These are phyloP conservation scores for Penicillium diatomitis DNA, from an alignment of 495 filamentous ascomycete species.

Conservation along the genomic window DNA sequence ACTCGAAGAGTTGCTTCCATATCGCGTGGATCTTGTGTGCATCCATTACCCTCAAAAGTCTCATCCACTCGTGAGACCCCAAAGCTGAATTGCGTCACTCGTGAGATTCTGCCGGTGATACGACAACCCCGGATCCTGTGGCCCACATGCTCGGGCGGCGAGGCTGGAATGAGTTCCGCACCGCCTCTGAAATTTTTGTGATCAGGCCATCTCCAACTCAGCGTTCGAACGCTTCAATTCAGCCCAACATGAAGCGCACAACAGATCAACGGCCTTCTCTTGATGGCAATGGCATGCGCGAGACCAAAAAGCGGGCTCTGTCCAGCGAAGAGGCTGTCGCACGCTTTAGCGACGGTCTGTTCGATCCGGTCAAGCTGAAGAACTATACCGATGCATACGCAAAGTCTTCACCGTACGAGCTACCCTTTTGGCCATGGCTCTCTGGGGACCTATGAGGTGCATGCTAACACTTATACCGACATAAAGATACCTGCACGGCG, in stretches of 20 bases:
- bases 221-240: not conserved
- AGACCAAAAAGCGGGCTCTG: conserved; percentile 44
- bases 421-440: conserved; percentile 1
- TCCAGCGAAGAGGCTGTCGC: conserved; percentile 37
- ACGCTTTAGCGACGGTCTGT: conserved; percentile 67
- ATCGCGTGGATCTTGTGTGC: too few relatives aligned
- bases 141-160: too few relatives aligned
- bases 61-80: too few relatives aligned
- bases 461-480: conserved; percentile 3
- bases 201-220: conserved; percentile 8
- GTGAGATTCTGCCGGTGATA: too few relatives aligned
- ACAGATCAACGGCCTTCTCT: conserved; percentile 27
- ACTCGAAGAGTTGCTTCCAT: too few relatives aligned
- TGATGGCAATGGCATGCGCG: conserved; percentile 32
- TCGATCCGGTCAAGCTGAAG: conserved; percentile 55
- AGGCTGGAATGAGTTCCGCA: not conserved
- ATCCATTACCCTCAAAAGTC: too few relatives aligned
- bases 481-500: conserved; percentile 73
- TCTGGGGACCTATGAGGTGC: not conserved
- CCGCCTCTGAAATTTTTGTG: conserved; percentile 8
- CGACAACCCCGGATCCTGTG: too few relatives aligned
- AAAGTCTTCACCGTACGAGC: conserved; percentile 56
- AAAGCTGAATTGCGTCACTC: too few relatives aligned
- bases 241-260: conserved; percentile 48
- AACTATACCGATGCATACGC: conserved; percentile 64